A percentile compares a stretch with the other conserved stretches of the same genome.
phyloP scores from a whole-genome alignment of 2,329 filamentous ascomycete species.

The Neospermospora avenae region DNA sequence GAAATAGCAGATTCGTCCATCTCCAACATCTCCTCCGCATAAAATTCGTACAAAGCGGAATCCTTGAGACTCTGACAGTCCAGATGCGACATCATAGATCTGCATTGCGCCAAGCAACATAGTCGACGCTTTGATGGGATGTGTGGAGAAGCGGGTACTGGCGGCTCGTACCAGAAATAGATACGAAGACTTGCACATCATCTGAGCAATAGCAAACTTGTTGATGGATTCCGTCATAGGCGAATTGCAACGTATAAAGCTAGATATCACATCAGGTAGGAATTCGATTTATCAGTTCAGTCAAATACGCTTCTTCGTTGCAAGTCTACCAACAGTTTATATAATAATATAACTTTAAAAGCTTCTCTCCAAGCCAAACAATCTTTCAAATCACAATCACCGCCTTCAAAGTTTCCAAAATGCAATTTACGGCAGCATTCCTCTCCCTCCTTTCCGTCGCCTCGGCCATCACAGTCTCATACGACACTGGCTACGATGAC shows the following conservation, averaged over 20 bases:
- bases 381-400: neutral
- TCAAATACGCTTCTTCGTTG: neutral
- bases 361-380: neutral
- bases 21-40: too few relatives aligned
- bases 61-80: neutral
- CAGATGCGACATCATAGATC: conserved; percentile 1
- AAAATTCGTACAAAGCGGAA: neutral
- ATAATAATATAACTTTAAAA: too few relatives aligned
- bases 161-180: conserved; percentile 7
- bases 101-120: neutral
- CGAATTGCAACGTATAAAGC: neutral
- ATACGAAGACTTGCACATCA: conserved; percentile 4
- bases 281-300: neutral
- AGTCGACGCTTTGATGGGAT: neutral
- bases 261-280: neutral
- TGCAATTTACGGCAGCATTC: conserved; percentile 44
- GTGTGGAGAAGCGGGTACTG: neutral
- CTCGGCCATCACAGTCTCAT: conserved; percentile 54
- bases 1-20: too few relatives aligned
- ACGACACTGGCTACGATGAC: conserved; percentile 69
- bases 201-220: neutral
- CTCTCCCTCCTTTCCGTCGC: conserved; percentile 40
- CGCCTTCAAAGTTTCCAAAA: conserved; percentile 31
- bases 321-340: neutral
- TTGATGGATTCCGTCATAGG: neutral